phyloP scores from a whole-genome alignment of 352 stramenopile species.

The Globisporangium takayamanum region DNA sequence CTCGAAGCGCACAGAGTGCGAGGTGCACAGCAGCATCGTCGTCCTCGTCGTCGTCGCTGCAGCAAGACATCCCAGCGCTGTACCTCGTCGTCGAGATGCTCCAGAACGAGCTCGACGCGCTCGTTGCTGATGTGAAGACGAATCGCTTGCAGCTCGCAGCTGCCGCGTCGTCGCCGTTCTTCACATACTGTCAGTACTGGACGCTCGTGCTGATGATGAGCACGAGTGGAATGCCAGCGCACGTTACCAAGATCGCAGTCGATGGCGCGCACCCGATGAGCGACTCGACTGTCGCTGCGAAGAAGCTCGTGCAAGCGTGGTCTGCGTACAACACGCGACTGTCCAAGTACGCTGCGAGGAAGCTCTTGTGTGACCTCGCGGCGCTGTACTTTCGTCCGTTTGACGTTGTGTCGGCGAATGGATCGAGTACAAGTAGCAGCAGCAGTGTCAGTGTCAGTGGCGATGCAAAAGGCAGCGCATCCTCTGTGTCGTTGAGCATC shows the following conservation, averaged over 20 bases:
- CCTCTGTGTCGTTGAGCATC: background rate
- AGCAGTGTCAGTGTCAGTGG: background rate
- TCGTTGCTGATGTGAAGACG: slow-evolving; percentile 62
- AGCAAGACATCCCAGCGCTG: slow-evolving; percentile 58
- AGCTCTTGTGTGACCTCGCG: slow-evolving; percentile 56
- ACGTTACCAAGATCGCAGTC: slow-evolving; percentile 50
- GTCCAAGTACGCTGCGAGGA: slow-evolving; percentile 37
- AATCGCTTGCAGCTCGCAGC: slow-evolving; percentile 45
- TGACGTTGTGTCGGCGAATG: slow-evolving; percentile 10
- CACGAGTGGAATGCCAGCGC: slow-evolving; percentile 41
- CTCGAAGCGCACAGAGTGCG: background rate
- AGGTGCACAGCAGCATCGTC: background rate
- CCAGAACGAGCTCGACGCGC: slow-evolving; percentile 39
- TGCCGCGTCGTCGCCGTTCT: slow-evolving; percentile 22
- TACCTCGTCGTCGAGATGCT: slow-evolving; percentile 54
- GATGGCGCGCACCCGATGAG: slow-evolving; percentile 22
- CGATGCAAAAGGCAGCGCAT: background rate
- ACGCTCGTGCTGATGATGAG: slow-evolving; percentile 49
- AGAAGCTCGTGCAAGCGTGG: slow-evolving; percentile 57
- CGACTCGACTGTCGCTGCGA: slow-evolving; percentile 17
- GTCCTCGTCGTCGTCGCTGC: slow-evolving; percentile 27
- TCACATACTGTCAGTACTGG: slow-evolving; percentile 75
- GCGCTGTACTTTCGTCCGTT: slow-evolving; percentile 57
- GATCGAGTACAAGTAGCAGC: background rate
- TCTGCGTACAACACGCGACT: slow-evolving; percentile 46